Conservation (phyloP, 495 filamentous ascomycete species). For the Hypoxylon fragiforme region DNA sequence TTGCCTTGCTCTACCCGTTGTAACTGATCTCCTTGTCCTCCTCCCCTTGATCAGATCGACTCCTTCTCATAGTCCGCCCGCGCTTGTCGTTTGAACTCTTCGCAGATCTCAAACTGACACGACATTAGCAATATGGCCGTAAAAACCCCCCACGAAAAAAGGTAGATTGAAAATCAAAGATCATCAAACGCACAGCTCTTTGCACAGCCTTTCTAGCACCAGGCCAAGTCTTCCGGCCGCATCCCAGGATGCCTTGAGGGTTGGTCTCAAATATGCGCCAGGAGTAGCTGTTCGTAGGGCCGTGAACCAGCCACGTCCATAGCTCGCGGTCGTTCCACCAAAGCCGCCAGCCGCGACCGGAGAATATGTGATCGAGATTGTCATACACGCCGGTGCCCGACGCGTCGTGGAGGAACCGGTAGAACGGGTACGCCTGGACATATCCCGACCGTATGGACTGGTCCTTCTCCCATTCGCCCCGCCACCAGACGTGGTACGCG, state of each 20-base stretch:
- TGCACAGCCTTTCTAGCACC: conserved; percentile 13
- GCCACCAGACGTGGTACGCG: conserved; percentile 29
- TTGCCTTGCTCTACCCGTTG: too few relatives aligned
- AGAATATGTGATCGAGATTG: conserved; percentile 23
- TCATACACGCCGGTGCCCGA: conserved; percentile 35
- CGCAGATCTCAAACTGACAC: conserved; percentile 8
- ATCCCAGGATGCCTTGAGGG: conserved; percentile 12
- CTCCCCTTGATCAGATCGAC: too few relatives aligned
- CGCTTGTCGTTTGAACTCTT: conserved; percentile 15
- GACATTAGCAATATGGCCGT: conserved; percentile 10
- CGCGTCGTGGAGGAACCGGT: conserved; percentile 29
- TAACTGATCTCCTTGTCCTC: too few relatives aligned
- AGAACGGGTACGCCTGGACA: conserved; percentile 20
- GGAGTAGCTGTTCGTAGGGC: conserved; percentile 27
- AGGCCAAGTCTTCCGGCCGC: conserved; percentile 16
- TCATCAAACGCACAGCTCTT: conserved; percentile 23
- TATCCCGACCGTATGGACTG: conserved; percentile 12
- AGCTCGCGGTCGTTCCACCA: conserved; percentile 37
- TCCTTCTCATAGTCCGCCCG: not conserved
- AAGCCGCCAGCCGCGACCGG: conserved; percentile 26
- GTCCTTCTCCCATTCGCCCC: conserved; percentile 19
- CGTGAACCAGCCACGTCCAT: conserved; percentile 27
- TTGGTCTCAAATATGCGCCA: conserved; percentile 32
- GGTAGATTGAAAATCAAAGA: too few relatives aligned
- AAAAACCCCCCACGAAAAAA: too few relatives aligned